Conservation (phyloP, 768 basidiomycete genomes). For the Podaxis pistillaris region DNA sequence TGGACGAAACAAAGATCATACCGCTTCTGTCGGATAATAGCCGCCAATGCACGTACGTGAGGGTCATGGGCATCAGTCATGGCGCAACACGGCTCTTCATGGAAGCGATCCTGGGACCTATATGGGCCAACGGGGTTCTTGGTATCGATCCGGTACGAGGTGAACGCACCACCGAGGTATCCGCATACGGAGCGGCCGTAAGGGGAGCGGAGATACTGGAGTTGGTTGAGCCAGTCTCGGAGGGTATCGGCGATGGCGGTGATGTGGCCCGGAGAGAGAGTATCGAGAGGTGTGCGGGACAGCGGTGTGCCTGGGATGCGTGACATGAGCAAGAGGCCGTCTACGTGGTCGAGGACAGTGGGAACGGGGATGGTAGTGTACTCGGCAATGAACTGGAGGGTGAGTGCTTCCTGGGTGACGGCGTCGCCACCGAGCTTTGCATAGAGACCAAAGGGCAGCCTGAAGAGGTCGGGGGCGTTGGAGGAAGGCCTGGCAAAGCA, state of each 20-base stretch:
- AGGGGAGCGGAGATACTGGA: slow-evolving; percentile 3
- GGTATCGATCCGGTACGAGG: slow-evolving; percentile 8
- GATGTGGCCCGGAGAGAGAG: slow-evolving; percentile 1
- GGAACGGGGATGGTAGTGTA: slow-evolving; percentile 13
- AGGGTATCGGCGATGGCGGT: slow-evolving; percentile 8
- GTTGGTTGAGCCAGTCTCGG: slow-evolving; percentile 12
- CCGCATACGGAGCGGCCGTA: slow-evolving; percentile 8
- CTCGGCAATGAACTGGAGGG: slow-evolving; percentile 3
- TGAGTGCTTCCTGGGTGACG: slow-evolving; percentile 8
- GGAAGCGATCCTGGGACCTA: slow-evolving; percentile 12
- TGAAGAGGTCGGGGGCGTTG: slow-evolving; percentile 1
- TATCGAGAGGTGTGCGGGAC: neutral
- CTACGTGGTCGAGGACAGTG: slow-evolving; percentile 10
- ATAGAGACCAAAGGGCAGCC: slow-evolving; percentile 12
- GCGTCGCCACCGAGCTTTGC: slow-evolving; percentile 1
- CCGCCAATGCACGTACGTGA: slow-evolving; percentile 1
- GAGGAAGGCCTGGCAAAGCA: slow-evolving; percentile 2
- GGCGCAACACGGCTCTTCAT: slow-evolving; percentile 6
- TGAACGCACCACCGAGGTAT: slow-evolving; percentile 7
- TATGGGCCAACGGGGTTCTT: slow-evolving; percentile 11
- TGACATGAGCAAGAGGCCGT: slow-evolving; percentile 7
- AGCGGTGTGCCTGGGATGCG: slow-evolving; percentile 6
- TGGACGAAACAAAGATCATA: slow-evolving; percentile 13
- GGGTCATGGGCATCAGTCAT: slow-evolving; percentile 2
- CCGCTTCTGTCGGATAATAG: slow-evolving; percentile 11